Percentiles rank a stretch among this genome's conserved stretches.
Conservation (phyloP, 1,139 yeast species). For the Pichia inconspicua region DNA sequence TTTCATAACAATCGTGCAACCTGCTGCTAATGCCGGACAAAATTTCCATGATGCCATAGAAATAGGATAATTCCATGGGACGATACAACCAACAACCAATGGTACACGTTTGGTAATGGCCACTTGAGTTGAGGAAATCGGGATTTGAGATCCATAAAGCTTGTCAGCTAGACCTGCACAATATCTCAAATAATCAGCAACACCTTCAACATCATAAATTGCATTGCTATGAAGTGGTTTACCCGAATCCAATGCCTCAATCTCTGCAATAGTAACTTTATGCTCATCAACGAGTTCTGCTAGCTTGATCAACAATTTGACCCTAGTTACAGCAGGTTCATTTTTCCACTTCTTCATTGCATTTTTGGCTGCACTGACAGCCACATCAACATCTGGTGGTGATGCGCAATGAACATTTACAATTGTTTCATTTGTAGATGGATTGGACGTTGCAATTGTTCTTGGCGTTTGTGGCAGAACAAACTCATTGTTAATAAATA, state of each 20-base stretch:
- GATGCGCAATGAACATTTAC: conserved; percentile 44
- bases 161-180: conserved; percentile 85
- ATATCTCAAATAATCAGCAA: conserved; percentile 55
- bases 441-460: conserved; percentile 40
- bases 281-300: conserved; percentile 48
- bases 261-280: conserved; percentile 40
- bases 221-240: conserved; percentile 49
- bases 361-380: conserved; percentile 64
- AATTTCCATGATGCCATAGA: conserved; percentile 68
- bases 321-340: conserved; percentile 38
- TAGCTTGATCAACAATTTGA: conserved; percentile 37
- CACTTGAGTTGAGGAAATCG: conserved; percentile 55
- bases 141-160: conserved; percentile 59
- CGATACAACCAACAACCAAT: conserved; percentile 59
- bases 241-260: conserved; percentile 58
- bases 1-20: conserved; percentile 58
- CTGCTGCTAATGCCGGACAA: conserved; percentile 64
- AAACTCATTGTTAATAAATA: conserved; percentile 50
- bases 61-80: conserved; percentile 72
- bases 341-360: conserved; percentile 58
- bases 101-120: conserved; percentile 82
- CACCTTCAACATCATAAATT: conserved; percentile 52
- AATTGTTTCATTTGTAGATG: conserved; percentile 46
- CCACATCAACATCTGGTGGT: conserved; percentile 60
- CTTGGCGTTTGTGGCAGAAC: conserved; percentile 33